A percentile compares a stretch with the other conserved stretches of the same genome.
Conservation (phyloP, 441 rosid species). For the Erysimum cheiri region DNA sequence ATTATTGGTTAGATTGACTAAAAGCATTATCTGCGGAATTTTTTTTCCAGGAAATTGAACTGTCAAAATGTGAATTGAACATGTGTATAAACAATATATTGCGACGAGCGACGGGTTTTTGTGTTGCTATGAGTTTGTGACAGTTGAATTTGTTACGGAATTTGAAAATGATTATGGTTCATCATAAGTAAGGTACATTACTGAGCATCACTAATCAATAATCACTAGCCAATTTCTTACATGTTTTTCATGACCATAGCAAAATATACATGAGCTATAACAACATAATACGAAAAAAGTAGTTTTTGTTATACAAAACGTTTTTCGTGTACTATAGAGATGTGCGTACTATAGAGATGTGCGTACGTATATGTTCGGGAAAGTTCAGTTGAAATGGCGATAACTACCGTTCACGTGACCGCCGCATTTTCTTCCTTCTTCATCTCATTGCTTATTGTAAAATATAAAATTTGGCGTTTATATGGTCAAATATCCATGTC, state of each 20-base stretch:
- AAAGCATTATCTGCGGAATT: not conserved
- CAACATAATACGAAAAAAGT: conserved; percentile 10
- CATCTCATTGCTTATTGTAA: conserved; percentile 25
- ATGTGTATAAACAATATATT: too few relatives aligned
- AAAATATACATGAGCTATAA: not conserved
- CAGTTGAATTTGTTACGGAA: too few relatives aligned
- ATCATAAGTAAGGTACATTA: too few relatives aligned
- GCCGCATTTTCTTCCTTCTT: conserved; percentile 38
- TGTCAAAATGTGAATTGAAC: too few relatives aligned
- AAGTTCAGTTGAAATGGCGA: conserved; percentile 28
- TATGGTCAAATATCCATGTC: conserved; percentile 13
- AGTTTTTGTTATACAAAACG: not conserved
- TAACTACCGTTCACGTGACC: conserved; percentile 43
- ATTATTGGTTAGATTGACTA: conserved; percentile 26
- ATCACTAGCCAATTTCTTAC: too few relatives aligned
- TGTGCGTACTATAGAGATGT: conserved; percentile 31
- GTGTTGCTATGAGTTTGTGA: too few relatives aligned
- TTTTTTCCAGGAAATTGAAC: not conserved
- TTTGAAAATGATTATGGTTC: too few relatives aligned
- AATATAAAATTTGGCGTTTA: conserved; percentile 7
- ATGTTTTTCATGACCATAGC: too few relatives aligned
- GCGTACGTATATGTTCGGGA: conserved; percentile 34
- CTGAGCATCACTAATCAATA: too few relatives aligned
- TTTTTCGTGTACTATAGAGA: conserved; percentile 33
- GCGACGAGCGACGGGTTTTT: too few relatives aligned